Evolutionary conservation across 164 flowering plant genomes (phyloP).

Genomic region (Sextonia rubra): DNA sequence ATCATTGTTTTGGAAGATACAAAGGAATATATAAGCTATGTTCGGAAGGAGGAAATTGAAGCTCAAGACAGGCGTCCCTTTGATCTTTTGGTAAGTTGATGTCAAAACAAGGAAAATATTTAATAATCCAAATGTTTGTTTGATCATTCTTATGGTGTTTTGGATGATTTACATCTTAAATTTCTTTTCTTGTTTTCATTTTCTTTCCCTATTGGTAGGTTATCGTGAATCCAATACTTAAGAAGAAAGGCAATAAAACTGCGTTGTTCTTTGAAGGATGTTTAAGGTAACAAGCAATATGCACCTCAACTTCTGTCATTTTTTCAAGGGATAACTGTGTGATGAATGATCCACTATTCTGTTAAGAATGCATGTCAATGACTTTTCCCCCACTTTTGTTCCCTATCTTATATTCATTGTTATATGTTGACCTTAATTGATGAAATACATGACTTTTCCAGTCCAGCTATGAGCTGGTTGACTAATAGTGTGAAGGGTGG

Average conservation of each 20-base stretch:
- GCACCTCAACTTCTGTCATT: not conserved
- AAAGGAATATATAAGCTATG: constrained; percentile 70
- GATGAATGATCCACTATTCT: not conserved
- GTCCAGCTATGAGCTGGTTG: no score
- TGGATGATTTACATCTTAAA: constrained; percentile 2
- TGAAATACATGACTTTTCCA: no score
- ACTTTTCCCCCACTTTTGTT: not conserved
- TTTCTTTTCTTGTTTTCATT: constrained; percentile 17
- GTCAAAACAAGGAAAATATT: not conserved
- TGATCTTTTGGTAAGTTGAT: constrained; percentile 81
- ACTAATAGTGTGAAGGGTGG: no score
- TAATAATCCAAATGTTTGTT: no score
- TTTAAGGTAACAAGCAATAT: constrained; percentile 48
- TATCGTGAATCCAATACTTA: constrained; percentile 76
- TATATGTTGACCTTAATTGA: no score
- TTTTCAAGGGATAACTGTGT: not conserved
- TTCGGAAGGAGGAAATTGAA: constrained; percentile 53
- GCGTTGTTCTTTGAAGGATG: constrained; percentile 94
- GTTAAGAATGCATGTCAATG: not conserved
- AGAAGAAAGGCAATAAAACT: constrained; percentile 58
- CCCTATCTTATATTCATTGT: not conserved
- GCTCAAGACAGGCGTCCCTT: constrained; percentile 75
- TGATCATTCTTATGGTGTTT: not conserved
- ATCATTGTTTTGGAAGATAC: constrained; percentile 94
- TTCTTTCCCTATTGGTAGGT: constrained; percentile 53